These are phyloP conservation scores for Skeletonema menzelii DNA, from an alignment of 108 stramenopile genomes.

Conservation along the genomic window DNA sequence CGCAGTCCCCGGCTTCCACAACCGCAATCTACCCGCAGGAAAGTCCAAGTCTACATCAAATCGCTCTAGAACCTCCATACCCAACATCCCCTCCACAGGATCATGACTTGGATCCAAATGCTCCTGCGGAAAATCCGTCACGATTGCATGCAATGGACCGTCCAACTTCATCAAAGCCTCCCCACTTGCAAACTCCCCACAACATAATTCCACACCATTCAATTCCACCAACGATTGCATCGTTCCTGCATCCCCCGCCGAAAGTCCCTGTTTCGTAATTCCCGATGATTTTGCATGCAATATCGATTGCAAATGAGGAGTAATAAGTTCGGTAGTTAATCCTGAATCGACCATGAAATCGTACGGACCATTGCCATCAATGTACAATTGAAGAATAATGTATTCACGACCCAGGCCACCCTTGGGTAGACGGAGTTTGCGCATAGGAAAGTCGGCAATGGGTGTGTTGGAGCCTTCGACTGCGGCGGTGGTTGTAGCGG, in stretches of 20 bases:
- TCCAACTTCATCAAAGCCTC: slow-evolving; percentile 38
- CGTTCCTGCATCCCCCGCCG: slow-evolving; percentile 51
- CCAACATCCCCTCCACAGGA: slow-evolving; percentile 84
- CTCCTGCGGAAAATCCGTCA: slow-evolving; percentile 81
- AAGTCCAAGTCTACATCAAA: slow-evolving; percentile 86
- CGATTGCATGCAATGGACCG: slow-evolving; percentile 59
- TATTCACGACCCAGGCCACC: slow-evolving; percentile 73
- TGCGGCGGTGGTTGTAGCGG: neutral
- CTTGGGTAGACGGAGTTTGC: slow-evolving; percentile 49
- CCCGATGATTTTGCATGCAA: slow-evolving; percentile 28
- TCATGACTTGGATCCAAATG: slow-evolving; percentile 78
- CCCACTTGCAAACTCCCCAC: slow-evolving; percentile 33
- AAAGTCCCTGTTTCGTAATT: slow-evolving; percentile 46
- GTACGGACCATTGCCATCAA: slow-evolving; percentile 67
- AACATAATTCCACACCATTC: slow-evolving; percentile 55
- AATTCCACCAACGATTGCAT: slow-evolving; percentile 50
- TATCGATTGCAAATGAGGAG: slow-evolving; percentile 60
- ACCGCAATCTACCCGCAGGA: slow-evolving; percentile 55
- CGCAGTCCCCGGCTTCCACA: slow-evolving; percentile 63
- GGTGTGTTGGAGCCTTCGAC: neutral
- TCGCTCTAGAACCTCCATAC: slow-evolving; percentile 69
- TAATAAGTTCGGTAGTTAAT: slow-evolving; percentile 78
- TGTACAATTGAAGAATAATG: slow-evolving; percentile 58
- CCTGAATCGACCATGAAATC: slow-evolving; percentile 87
- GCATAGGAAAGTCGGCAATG: slow-evolving; percentile 36